These are phyloP conservation scores for Metarhizium guizhouense DNA, from an alignment of 2,329 filamentous ascomycete genomes.

Conservation along the genomic window DNA sequence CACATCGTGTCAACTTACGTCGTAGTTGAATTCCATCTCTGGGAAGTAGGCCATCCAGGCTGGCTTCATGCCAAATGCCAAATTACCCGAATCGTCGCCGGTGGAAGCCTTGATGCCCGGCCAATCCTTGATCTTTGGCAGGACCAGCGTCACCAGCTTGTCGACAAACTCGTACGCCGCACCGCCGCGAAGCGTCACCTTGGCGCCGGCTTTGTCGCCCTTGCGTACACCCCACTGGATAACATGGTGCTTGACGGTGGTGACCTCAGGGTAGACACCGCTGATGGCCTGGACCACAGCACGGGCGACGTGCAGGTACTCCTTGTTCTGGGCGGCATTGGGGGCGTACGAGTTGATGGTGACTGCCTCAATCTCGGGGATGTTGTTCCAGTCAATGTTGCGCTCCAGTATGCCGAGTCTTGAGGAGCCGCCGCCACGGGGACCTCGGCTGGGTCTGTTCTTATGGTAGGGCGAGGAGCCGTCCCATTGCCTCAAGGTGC, in stretches of 20 bases:
- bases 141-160: conserved; percentile 80
- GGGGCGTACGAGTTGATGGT: conserved; percentile 73
- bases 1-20: conserved; percentile 52
- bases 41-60: conserved; percentile 79
- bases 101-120: conserved; percentile 55
- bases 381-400: conserved; percentile 70
- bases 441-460: conserved; percentile 76
- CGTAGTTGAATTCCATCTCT: conserved; percentile 90
- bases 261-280: conserved; percentile 62
- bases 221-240: conserved; percentile 65
- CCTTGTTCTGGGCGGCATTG: conserved; percentile 58
- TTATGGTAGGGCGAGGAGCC: conserved; percentile 90
- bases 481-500: conserved; percentile 77
- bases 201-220: conserved; percentile 66
- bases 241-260: conserved; percentile 61
- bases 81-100: conserved; percentile 82
- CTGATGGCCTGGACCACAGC: conserved; percentile 82
- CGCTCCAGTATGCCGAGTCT: conserved; percentile 63
- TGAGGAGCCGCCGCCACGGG: conserved; percentile 61
- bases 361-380: conserved; percentile 73
- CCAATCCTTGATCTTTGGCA: conserved; percentile 96
- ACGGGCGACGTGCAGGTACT: conserved; percentile 71
- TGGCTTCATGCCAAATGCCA: conserved; percentile 69
- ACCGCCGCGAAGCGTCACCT: conserved; percentile 68
- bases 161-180: conserved; percentile 84